These are phyloP conservation scores for Globisporangium mamillatum DNA, from an alignment of 352 stramenopile species.

Conservation along the genomic window DNA sequence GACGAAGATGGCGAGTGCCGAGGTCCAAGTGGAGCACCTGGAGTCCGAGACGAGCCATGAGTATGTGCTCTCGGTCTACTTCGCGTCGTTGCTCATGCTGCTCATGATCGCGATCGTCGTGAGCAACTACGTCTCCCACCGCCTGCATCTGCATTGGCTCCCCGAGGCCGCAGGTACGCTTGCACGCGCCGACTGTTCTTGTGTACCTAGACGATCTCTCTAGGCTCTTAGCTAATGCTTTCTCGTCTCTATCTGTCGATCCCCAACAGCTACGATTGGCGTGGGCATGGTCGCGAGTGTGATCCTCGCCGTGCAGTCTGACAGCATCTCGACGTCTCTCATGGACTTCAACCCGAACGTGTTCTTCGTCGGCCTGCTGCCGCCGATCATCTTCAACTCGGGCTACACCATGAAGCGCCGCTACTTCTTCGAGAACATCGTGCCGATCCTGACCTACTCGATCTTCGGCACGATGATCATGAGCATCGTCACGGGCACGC, in stretches of 20 bases:
- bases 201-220: not conserved
- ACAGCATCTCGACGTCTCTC: slow-evolving; percentile 64
- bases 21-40: slow-evolving; percentile 33
- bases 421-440: slow-evolving; percentile 92
- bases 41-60: slow-evolving; percentile 63
- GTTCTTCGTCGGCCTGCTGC: slow-evolving; percentile 92
- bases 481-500: slow-evolving; percentile 77
- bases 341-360: slow-evolving; percentile 90
- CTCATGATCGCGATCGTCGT: slow-evolving; percentile 77
- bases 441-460: slow-evolving; percentile 87
- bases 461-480: slow-evolving; percentile 90
- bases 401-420: slow-evolving; percentile 90
- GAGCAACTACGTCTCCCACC: slow-evolving; percentile 79
- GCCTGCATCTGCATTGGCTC: slow-evolving; percentile 71
- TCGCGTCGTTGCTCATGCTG: slow-evolving; percentile 66
- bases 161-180: slow-evolving; percentile 54
- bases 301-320: slow-evolving; percentile 59
- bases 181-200: not conserved
- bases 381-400: slow-evolving; percentile 95
- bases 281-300: slow-evolving; percentile 58
- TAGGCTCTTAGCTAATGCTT: not conserved
- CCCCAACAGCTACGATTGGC: slow-evolving; percentile 45
- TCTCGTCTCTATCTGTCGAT: not conserved
- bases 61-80: slow-evolving; percentile 78
- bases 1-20: slow-evolving; percentile 21